Evolutionary conservation across 2,329 filamentous ascomycete genomes (phyloP).

Genomic region (Aspergillus intermedius): DNA sequence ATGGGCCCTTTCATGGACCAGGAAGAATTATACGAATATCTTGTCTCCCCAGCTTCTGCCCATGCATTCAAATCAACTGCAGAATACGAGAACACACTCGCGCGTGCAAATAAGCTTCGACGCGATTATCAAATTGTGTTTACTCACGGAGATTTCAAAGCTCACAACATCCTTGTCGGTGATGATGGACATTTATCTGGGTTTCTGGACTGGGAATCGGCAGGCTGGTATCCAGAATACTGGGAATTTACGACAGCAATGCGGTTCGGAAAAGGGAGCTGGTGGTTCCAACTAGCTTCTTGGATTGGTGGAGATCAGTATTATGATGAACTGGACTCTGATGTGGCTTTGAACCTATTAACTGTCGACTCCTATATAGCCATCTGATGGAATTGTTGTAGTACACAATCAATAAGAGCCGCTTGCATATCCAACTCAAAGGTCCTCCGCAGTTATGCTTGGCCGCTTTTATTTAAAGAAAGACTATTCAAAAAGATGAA

Average conservation of each 20-base stretch:
- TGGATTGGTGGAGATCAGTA: constrained; percentile 19
- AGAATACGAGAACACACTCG: constrained; percentile 20
- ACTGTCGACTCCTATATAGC: constrained; percentile 24
- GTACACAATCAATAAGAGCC: too few relatives aligned
- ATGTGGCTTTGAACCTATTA: constrained; percentile 17
- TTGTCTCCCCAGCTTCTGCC: constrained; percentile 20
- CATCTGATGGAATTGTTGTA: constrained; percentile 2
- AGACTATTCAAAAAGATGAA: background rate
- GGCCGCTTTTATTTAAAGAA: background rate
- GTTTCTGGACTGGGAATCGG: constrained; percentile 1
- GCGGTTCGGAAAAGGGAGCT: background rate
- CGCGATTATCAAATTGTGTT: constrained; percentile 4
- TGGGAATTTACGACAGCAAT: background rate
- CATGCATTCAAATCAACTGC: constrained; percentile 22
- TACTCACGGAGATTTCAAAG: constrained; percentile 14
- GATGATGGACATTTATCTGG: constrained; percentile 11
- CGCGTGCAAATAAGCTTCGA: constrained; percentile 11
- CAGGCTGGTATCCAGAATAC: background rate
- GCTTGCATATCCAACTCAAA: too few relatives aligned
- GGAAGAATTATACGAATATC: constrained; percentile 23
- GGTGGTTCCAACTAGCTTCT: constrained; percentile 11
- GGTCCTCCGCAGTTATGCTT: too few relatives aligned
- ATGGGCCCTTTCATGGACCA: constrained; percentile 25
- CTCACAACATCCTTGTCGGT: constrained; percentile 9
- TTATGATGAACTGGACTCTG: constrained; percentile 13